Evolutionary conservation across 352 stramenopile genomes (phyloP), one percentile per base, ranked within the genome.

Genomic region (Globisporangium splendens): DNA sequence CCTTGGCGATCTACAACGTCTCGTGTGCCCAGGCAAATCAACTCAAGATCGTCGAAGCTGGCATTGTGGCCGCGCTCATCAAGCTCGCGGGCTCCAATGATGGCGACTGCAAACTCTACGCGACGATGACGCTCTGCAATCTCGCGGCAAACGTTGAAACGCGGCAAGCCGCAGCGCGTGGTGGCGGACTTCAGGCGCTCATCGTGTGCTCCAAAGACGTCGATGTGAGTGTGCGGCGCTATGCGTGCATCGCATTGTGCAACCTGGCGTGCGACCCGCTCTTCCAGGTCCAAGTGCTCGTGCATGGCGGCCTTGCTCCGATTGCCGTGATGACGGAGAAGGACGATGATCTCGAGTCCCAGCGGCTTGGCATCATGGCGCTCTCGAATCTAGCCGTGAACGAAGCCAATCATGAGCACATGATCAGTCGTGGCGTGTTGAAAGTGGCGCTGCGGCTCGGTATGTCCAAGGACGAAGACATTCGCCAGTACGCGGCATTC

Each of bases 121-220:
- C 95, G 21, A 88, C 89, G 44, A 98, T 99, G 96, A 91, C 95
- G 20, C 72, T 99, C 38, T 91, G 89, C 52, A 99, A 99, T 69
- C 68, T 99, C 48, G 90, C 94, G 15, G 96, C 92, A 8, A 98
- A 98, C 66, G 81, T 82, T 13, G 90, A 97, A 52, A 98, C 93
- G 8, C 79, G 96, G 13, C 61, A 68, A 8, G 73, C 75, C n/a
- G 89, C 88, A 20, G 96, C 87, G 17, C 87, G 88, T 56, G 86
- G 91, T 22, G 96, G 96, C 22, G 95, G 93, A 0, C 66, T 98
- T 10, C 95, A 98, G 64, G 86, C 91, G 18, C 79, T 97, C 22
- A 74, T 98, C 28, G 62, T 98, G 20, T 72, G 73, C 47, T 68
- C 75, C 10, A 97, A 97, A 59, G 94, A 98, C 57, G 73, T 86